Base-by-base conservation (phyloP, 148 eudicot genomes). In the Dianthus caryophyllus region DNA sequence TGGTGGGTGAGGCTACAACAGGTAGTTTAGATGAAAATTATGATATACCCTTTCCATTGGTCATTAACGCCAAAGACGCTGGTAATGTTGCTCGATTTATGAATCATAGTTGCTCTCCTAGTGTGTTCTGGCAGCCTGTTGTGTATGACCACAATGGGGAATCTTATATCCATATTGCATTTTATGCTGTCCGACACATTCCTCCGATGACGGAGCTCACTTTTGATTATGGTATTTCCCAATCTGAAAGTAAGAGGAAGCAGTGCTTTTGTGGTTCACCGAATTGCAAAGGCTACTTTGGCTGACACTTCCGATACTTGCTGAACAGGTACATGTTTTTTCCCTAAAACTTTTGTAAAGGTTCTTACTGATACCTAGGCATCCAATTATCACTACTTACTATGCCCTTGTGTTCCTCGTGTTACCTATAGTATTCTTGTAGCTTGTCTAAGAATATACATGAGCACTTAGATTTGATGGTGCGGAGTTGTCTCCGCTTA, bases 41-140 rank as follows among this genome's bases (percentile, higher is more conserved):
- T 61, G 62, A 85, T 51, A 69, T 77, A 46, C 91, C 94, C 0
- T 73, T 77, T 73, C 96, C 96, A 26, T 70, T 93, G 46, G 77
- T 84, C 55, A 80, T 89, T 58, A 86, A 77, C 75, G 87, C 96
- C 9, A 93, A 89, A 67, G 83, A 84, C 68, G 67, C 72, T 27
- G 98, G 98, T 14, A 93, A 93, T 75, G 82, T 90, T 0, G 87
- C 95, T 72, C 88, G 98, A 14, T 93, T 93, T 71, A 93, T 93
- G 87, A 93, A 93, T 73, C 98, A 93, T 39, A 89, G 98, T 56
- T 93, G 96, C 57, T 85, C 81, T 29, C 98, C 98, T 13, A 89
- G 78, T 72, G 88, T 93, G 46, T 82, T 79, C 60, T 93, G 98
- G 98, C 96, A 83, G 79, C 91, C 89, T 21, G 66, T 88, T 82